Conservation (phyloP, 805 yeast species). For the Starmerella potacharoeniae region DNA sequence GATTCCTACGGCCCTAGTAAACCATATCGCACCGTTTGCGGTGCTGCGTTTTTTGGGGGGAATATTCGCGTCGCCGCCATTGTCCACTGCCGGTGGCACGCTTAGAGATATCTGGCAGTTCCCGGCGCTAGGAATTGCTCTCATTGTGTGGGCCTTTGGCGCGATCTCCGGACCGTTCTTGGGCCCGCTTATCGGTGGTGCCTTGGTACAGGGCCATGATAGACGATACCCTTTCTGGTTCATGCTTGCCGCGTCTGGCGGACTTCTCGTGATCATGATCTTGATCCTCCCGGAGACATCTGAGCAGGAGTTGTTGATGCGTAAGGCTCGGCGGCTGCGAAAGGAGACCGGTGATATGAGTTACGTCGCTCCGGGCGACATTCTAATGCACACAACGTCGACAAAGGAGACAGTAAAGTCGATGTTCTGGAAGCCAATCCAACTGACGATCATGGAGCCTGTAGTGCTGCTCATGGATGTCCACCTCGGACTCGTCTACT, state of each 20-base stretch:
- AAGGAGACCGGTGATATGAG: constrained; percentile 29
- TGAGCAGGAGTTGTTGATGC: constrained; percentile 34
- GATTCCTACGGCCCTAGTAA: constrained; percentile 43
- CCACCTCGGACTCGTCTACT: constrained; percentile 43
- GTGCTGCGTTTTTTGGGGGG: constrained; percentile 45
- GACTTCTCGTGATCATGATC: constrained; percentile 29
- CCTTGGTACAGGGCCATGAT: constrained; percentile 35
- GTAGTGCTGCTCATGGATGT: constrained; percentile 43
- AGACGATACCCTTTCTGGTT: constrained; percentile 52
- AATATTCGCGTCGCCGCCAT: constrained; percentile 43
- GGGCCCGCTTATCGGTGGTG: constrained; percentile 49
- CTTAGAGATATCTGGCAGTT: constrained; percentile 39
- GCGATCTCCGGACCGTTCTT: constrained; percentile 45
- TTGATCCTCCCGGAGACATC: constrained; percentile 42
- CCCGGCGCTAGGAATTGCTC: constrained; percentile 36
- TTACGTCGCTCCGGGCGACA: constrained; percentile 17
- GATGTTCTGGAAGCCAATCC: constrained; percentile 31
- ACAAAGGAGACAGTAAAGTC: constrained; percentile 9
- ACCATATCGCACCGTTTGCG: constrained; percentile 41
- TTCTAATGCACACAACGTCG: constrained; percentile 1
- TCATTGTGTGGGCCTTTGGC: constrained; percentile 44
- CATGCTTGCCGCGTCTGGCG: constrained; percentile 33
- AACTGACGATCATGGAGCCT: constrained; percentile 43
- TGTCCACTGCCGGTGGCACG: constrained; percentile 50
- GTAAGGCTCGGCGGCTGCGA: constrained; percentile 41